phyloP scores from a whole-genome alignment of 1,139 yeast genomes.

The Yamadazyma blattariae region DNA sequence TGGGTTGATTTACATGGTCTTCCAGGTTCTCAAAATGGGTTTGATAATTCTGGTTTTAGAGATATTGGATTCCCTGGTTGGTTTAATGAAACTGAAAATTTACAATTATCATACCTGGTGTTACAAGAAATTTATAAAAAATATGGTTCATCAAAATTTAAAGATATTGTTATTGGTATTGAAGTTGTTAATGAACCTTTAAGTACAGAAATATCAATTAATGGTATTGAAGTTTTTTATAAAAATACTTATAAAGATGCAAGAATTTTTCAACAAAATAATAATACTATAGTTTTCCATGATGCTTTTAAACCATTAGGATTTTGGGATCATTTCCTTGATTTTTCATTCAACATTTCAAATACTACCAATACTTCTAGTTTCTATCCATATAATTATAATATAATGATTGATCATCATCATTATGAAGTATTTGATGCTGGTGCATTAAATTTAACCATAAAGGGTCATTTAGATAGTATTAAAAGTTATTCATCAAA shows the following conservation, averaged over 20 bases:
- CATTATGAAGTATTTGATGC: slow-evolving; percentile 82
- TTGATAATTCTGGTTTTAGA: slow-evolving; percentile 89
- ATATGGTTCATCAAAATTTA: slow-evolving; percentile 55
- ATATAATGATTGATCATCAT: slow-evolving; percentile 84
- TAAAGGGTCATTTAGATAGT: slow-evolving; percentile 57
- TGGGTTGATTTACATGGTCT: slow-evolving; percentile 96
- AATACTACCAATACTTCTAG: slow-evolving; percentile 19
- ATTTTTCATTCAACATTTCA: slow-evolving; percentile 30
- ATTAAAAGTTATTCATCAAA: slow-evolving; percentile 64
- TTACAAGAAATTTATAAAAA: slow-evolving; percentile 46
- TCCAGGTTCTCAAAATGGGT: slow-evolving; percentile 96
- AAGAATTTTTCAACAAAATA: slow-evolving; percentile 39
- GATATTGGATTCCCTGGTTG: slow-evolving; percentile 42
- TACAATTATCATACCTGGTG: slow-evolving; percentile 50
- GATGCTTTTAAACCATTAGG: slow-evolving; percentile 68
- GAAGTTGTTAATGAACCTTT: slow-evolving; percentile 89
- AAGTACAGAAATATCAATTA: slow-evolving; percentile 61
- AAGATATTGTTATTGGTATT: slow-evolving; percentile 77
- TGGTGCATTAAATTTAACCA: slow-evolving; percentile 51
- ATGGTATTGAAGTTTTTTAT: slow-evolving; percentile 56
- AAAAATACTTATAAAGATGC: slow-evolving; percentile 50
- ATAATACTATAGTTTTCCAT: slow-evolving; percentile 58
- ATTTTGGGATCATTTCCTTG: slow-evolving; percentile 58
- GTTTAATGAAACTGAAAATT: slow-evolving; percentile 55
- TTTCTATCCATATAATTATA: slow-evolving; percentile 35